These are phyloP conservation scores for Microcos paniculata DNA, from an alignment of 345 rosid genomes.

Conservation along the genomic window DNA sequence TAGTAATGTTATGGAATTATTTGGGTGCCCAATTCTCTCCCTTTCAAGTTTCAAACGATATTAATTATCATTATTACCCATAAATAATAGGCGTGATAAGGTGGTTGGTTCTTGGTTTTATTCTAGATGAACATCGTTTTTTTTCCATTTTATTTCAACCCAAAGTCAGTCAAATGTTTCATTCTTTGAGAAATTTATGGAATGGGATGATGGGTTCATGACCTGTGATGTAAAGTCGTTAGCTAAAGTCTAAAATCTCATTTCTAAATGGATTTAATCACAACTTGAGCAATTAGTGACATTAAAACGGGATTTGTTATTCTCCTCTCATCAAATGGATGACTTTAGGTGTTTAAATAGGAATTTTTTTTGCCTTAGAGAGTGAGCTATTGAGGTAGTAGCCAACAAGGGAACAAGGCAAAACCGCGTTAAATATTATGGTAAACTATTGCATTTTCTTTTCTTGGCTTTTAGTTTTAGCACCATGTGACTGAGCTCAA, in stretches of 20 bases:
- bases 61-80: background rate
- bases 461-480: constrained; percentile 10
- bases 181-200: background rate
- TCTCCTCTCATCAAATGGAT: too few relatives aligned
- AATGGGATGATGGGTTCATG: background rate
- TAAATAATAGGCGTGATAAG: background rate
- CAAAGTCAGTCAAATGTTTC: background rate
- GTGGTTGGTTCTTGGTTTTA: background rate
- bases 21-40: background rate
- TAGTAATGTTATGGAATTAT: background rate
- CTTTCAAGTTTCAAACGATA: background rate
- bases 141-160: background rate
- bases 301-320: background rate
- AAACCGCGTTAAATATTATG: constrained; percentile 26
- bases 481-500: constrained; percentile 47
- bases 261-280: background rate
- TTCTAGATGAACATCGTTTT: background rate
- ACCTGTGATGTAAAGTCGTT: background rate
- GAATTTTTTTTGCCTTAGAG: background rate
- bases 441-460: background rate
- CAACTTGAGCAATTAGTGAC: background rate
- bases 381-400: background rate
- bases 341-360: too few relatives aligned
- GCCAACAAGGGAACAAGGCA: background rate
- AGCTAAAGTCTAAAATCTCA: background rate